A percentile compares a stretch with the other conserved stretches of the same genome.
These are phyloP conservation scores for Fraxinus angustifolia DNA, from an alignment of 305 asterid genomes.

Conservation along the genomic window DNA sequence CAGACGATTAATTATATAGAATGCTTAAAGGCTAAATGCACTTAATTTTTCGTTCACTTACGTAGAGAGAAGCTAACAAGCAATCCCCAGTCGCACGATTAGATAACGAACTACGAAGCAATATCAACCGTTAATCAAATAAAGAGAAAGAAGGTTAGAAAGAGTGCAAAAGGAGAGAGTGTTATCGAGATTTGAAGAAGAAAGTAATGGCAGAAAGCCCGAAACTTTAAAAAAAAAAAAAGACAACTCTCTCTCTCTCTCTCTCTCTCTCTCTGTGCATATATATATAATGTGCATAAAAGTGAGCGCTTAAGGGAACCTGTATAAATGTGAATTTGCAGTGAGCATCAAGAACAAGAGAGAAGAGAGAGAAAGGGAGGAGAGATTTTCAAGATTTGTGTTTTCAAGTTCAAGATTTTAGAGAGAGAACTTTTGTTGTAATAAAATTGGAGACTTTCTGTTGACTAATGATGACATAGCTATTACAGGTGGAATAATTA, in stretches of 20 bases:
- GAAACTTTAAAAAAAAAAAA: not conserved
- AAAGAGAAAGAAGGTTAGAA: not conserved
- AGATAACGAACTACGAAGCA: constrained; percentile 9
- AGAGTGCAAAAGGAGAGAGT: constrained; percentile 7
- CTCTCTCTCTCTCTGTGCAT: not conserved
- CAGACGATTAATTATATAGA: constrained; percentile 25
- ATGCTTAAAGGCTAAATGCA: constrained; percentile 25
- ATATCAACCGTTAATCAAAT: constrained; percentile 39
- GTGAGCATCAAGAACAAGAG: not conserved
- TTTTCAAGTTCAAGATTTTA: not conserved
- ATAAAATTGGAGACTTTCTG: not conserved
- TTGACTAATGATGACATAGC: not conserved
- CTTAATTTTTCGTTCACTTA: constrained; percentile 19
- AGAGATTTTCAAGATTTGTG: not conserved
- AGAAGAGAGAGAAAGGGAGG: not conserved
- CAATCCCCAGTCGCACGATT: constrained; percentile 35
- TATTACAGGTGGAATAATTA: not conserved
- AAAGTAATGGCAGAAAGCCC: not conserved
- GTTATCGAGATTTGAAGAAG: constrained; percentile 24
- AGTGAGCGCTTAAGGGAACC: not conserved
- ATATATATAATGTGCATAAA: not conserved
- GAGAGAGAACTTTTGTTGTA: not conserved
- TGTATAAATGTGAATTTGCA: not conserved
- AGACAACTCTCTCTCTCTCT: not conserved
- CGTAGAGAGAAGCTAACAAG: constrained; percentile 27